Percentiles rank a stretch among this genome's conserved stretches.
Evolutionary conservation across 192 early-diverging fungal genomes (phyloP).

Genomic region (Paraglomus occultum): DNA sequence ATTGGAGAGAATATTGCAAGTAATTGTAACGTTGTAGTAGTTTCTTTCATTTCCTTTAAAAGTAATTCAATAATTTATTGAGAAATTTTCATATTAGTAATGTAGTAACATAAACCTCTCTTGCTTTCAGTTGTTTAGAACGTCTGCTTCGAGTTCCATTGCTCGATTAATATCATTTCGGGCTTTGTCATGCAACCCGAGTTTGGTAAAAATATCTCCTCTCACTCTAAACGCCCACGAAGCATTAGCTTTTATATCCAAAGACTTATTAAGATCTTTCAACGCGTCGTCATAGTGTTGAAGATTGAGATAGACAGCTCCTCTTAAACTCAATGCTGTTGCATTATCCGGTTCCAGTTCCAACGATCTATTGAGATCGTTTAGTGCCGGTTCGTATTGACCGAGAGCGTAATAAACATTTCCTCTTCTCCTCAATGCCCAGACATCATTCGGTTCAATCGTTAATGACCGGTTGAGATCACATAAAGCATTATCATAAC

Average conservation of each 20-base stretch:
- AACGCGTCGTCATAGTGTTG: neutral
- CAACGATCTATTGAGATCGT: neutral
- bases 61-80: too few species aligned
- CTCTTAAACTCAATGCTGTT: neutral
- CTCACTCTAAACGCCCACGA: neutral
- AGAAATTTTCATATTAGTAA: too few species aligned
- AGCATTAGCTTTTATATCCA: neutral
- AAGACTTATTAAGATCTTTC: conserved; percentile 2
- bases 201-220: neutral
- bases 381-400: neutral
- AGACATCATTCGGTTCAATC: neutral
- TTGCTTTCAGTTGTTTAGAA: too few species aligned
- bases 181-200: neutral
- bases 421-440: neutral
- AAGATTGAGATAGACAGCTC: neutral
- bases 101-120: too few species aligned
- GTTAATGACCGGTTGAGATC: neutral
- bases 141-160: neutral
- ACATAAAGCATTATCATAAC: neutral
- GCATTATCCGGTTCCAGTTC: neutral
- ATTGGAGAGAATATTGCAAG: too few species aligned
- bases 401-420: neutral
- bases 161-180: conserved; percentile 3
- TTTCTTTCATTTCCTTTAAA: too few species aligned
- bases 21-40: too few species aligned